Evolutionary conservation across 1,284 basidiomycete species (phyloP), one percentile per base, ranked within the genome.

Genomic region (Ustilago bromivora): DNA sequence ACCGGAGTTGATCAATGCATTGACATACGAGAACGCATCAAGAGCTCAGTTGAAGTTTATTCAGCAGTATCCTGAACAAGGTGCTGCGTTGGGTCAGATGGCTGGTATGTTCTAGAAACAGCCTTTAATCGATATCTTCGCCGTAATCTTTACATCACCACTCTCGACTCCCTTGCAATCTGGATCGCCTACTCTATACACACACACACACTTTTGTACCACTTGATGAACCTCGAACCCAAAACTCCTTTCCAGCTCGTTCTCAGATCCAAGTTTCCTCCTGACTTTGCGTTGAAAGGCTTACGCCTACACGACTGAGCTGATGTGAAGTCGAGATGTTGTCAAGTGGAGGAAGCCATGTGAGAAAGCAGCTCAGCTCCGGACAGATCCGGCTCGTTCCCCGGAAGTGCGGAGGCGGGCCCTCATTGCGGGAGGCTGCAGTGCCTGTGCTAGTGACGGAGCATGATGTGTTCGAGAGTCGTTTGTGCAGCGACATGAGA

Each of bases 1-100:
- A 87, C 91, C 91, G 0, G 97, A 99, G 89, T 88, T 99, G 73
- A 89, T 93, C 59, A 94, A 92, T 84, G 93, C 95, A 38, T 88
- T 98, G 84, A 95, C 94, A 28, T 97, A 94, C 87, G 90, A 92
- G 89, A 92, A 91, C 86, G 83, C 83, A 2, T 75, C 75, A 40
- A 64, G 81, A 23, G 83, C 83, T 10, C 83, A 84, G 65, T 63
- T 84, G 51, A 71, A 81, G 58, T 84, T 84, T 59, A 84, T 84
- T 60, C 72, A 79, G 54, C 78, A 84, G 68, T 84, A 79, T 71
- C 83, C 83, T n/a, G 80, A 84, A 53, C 81, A 84, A 62, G 81
- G 83, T 3, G 81, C 77, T 0, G 80, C 78, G 9, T 56, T 84
- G 51, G 77, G 78, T 15, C 80, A 81, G 71, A 81, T 84, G 74